Evolutionary conservation across 768 basidiomycete genomes (phyloP).

Genomic region (Hydnum rufescens): DNA sequence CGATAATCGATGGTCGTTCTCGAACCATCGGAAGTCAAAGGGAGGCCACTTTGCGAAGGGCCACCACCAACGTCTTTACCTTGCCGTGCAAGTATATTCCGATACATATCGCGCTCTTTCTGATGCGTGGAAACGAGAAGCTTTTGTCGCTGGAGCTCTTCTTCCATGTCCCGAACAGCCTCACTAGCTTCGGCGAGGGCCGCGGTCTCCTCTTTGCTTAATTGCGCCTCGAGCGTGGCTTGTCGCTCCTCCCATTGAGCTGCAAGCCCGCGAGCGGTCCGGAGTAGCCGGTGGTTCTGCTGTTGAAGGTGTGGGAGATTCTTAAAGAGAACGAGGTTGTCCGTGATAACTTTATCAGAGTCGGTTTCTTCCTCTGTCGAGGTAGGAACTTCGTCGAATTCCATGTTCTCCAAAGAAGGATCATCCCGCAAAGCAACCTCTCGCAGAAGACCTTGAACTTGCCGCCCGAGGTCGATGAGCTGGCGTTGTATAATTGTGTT

Average conservation of each 20-base stretch:
- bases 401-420: slow-evolving; percentile 57
- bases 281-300: slow-evolving; percentile 78
- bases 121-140: slow-evolving; percentile 60
- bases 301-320: slow-evolving; percentile 65
- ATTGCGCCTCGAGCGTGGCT: slow-evolving; percentile 44
- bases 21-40: neutral
- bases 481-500: slow-evolving; percentile 52
- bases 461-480: slow-evolving; percentile 63
- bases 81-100: slow-evolving; percentile 47
- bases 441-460: slow-evolving; percentile 60
- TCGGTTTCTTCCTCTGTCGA: slow-evolving; percentile 22
- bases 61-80: slow-evolving; percentile 12
- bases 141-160: slow-evolving; percentile 62
- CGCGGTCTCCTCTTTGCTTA: slow-evolving; percentile 48
- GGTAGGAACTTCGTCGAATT: slow-evolving; percentile 25
- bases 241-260: slow-evolving; percentile 73
- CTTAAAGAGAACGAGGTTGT: slow-evolving; percentile 71
- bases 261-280: slow-evolving; percentile 66
- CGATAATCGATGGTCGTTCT: neutral
- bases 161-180: slow-evolving; percentile 57
- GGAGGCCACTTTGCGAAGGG: neutral
- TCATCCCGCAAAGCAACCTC: slow-evolving; percentile 70
- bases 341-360: slow-evolving; percentile 67
- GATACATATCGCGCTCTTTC: slow-evolving; percentile 76
- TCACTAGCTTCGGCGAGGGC: slow-evolving; percentile 78